Evolutionary conservation across 176 grass and related monocot species (phyloP), one percentile per base, ranked within the genome.

Genomic region (Puccinellia tenuiflora): DNA sequence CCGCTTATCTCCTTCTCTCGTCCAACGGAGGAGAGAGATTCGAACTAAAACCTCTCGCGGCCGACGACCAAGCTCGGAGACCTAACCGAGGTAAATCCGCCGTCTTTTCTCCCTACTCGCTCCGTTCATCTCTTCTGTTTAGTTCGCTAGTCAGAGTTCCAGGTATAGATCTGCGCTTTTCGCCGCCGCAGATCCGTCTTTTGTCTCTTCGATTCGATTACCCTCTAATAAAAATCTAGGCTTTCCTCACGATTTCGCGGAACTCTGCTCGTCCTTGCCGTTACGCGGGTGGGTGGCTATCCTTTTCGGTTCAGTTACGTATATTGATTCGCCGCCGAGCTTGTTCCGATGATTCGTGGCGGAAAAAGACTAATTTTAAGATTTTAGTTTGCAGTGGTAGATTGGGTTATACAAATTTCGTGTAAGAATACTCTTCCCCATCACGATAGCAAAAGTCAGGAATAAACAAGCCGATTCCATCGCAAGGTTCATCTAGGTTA

Each of bases 11-110:
- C 69, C 20, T 73, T 18, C 38, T 70, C 42, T 45, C 42, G 42
- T 35, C 37, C 7, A 72, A 28, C 14, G 15, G 16, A 66, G 1
- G 22, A 28, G 68, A 73, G 24, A 10, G 62, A 65, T 46, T 39
- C 69, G 22, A 45, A 73, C 69, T 17, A 73, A 73, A 73, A 73
- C 69, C 69, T 73, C 69, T 73, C 69, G 69, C 42, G 42, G 69
- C 69, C 42, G 69, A 48, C 69, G 69, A 73, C 42, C 69, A 30
- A 73, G 15, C 42, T 73, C 69, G 3, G 42, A 50, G 69, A 73
- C 42, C 43, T 73, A 30, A 48, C 69, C 43, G 18, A 73, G 69
- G 69, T 73, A 73, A 73, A 68, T 48, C 16, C 43, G 42, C 4
- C 69, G 43, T 4, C 26, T 46, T 43, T 20, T 46, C 69, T 46